These are phyloP conservation scores for Gaeumannomyces sp. DNA, from an alignment of 2,329 filamentous ascomycete species.

Conservation along the genomic window DNA sequence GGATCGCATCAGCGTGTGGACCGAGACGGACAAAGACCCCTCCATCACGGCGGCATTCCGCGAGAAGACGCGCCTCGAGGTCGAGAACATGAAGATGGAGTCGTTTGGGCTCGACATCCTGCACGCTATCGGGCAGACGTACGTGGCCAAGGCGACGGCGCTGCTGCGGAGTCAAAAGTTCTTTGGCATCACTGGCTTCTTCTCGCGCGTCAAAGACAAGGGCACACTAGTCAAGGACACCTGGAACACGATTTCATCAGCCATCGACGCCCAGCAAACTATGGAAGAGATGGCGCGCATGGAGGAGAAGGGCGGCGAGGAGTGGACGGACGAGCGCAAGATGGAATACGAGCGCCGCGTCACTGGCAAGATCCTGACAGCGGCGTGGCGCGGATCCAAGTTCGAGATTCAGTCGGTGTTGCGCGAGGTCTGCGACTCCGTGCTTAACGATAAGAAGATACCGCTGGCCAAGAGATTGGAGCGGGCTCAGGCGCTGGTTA, in stretches of 20 bases:
- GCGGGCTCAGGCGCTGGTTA: constrained; percentile 79
- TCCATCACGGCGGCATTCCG: constrained; percentile 88
- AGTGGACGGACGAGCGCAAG: constrained; percentile 97
- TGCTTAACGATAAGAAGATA: constrained; percentile 74
- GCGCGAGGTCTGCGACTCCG: constrained; percentile 85
- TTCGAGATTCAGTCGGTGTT: constrained; percentile 97
- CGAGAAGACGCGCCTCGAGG: constrained; percentile 89
- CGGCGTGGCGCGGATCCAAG: constrained; percentile 92
- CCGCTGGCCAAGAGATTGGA: constrained; percentile 80
- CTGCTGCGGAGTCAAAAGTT: constrained; percentile 95
- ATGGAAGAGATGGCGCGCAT: constrained; percentile 98
- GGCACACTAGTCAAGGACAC: constrained; percentile 95
- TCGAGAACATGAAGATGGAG: constrained; percentile 99
- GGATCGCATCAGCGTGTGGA: constrained; percentile 90
- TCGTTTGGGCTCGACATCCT: constrained; percentile 94
- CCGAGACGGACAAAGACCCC: constrained; percentile 83
- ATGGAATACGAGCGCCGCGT: constrained; percentile 92
- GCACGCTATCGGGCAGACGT: constrained; percentile 89
- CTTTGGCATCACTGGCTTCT: constrained; percentile 92
- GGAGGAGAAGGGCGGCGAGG: constrained; percentile 90
- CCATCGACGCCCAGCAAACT: constrained; percentile 94
- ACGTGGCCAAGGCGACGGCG: constrained; percentile 77
- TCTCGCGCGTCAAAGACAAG: constrained; percentile 91
- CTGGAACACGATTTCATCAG: constrained; percentile 94
- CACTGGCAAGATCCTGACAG: constrained; percentile 95